These are phyloP conservation scores for Lactifluus pinguis DNA, from an alignment of 768 basidiomycete species.

Conservation along the genomic window DNA sequence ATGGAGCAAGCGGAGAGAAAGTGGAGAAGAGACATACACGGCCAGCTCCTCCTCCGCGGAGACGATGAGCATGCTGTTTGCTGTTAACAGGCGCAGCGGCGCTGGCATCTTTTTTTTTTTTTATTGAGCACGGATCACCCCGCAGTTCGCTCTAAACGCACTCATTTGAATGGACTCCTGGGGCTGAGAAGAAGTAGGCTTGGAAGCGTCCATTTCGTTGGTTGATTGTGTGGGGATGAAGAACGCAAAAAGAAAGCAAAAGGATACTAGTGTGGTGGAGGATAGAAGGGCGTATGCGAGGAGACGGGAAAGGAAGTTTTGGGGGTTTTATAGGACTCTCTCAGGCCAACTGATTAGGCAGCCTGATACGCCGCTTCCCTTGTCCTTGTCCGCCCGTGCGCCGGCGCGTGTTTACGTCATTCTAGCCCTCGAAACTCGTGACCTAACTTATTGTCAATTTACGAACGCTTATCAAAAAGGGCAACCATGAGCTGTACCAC, in stretches of 20 bases:
- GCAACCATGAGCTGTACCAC: too few species aligned
- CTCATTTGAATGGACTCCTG: conserved; percentile 56
- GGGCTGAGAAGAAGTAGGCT: conserved; percentile 43
- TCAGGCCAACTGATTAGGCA: background rate
- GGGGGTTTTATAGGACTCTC: background rate
- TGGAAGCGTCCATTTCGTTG: conserved; percentile 26
- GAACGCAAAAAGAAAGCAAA: too few species aligned
- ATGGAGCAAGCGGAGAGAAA: background rate
- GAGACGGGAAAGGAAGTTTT: background rate
- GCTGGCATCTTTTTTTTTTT: conserved; percentile 34
- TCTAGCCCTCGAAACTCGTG: background rate
- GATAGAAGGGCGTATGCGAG: background rate
- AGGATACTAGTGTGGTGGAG: background rate
- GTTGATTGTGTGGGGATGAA: background rate
- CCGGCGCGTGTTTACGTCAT: background rate
- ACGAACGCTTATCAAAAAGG: too few species aligned
- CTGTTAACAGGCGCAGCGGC: conserved; percentile 31
- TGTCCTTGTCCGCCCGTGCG: background rate
- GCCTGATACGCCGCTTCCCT: background rate
- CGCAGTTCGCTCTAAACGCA: conserved; percentile 27
- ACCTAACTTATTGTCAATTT: background rate
- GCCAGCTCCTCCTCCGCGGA: conserved; percentile 64
- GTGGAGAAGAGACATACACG: background rate
- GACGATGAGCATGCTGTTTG: conserved; percentile 43
- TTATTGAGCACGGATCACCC: background rate